Evolutionary conservation across 148 eudicot species (phyloP), one percentile per base, ranked within the genome.

Genomic region (Arctostaphylos glauca): DNA sequence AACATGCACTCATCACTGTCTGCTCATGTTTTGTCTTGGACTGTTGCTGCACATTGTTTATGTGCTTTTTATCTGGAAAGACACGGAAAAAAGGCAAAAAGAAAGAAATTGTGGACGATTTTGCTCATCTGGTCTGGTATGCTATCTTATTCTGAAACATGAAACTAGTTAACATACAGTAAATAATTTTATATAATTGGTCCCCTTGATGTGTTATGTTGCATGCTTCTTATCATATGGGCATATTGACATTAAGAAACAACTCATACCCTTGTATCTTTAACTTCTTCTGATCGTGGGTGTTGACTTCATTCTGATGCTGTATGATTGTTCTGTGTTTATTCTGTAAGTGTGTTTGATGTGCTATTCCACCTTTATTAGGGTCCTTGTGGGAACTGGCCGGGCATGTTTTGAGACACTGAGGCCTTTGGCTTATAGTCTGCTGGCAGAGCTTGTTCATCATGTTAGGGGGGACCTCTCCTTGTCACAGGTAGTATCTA

Each of bases 301-400:
- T 60, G 81, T 5, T 18, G 67, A 58, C 47, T 41, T 77, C 14
- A 8, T 5, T 59, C 60, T 62, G 46, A 62, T 46, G 80, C 18
- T 56, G 49, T 38, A 75, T 14, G 73, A 19, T 80, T 62, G 79
- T 10, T 5, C 71, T 84, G 6, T 5, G 4, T 55, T 78, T 71
- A 53, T 16, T 49, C 31, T 48, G 23, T 38, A 50, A 38, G 18
- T 38, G 38, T 12, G 13, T 21, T 54, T 48, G 7, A 72, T 15
- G 6, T 76, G 76, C 16, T 19, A 59, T 59, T 25, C 72, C 31
- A 38, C 66, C 74, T 80, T 43, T 75, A 31, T 83, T 84, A 94
- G 98, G 92, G 97, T 96, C 86, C 98, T 96, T 82, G 98, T 96
- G 85, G 99, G 99, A 50, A 96, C 93, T 91, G 99, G 98, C 52